A percentile compares a stretch with the other conserved stretches of the same genome.
Conservation (phyloP, 305 asterid species). For the Rubia tinctorum region DNA sequence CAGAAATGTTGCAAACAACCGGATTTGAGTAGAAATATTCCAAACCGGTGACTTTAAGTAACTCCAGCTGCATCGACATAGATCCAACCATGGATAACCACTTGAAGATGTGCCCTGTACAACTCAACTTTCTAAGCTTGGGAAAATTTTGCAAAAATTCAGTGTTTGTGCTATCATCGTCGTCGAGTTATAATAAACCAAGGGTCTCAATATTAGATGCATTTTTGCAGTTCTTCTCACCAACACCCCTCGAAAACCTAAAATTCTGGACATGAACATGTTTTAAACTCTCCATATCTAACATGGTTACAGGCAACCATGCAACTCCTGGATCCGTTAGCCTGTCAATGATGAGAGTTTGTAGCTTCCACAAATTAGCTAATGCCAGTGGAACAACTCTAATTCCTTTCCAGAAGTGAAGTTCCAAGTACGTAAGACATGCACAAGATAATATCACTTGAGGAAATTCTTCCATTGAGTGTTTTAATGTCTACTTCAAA, state of each 20-base stretch:
- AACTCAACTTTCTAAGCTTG: no score
- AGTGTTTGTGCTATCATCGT: not conserved
- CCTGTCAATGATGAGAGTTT: not conserved
- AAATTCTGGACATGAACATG: not conserved
- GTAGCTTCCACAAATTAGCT: not conserved
- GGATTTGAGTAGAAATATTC: no score
- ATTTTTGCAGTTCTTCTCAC: no score
- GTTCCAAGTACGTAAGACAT: conserved; percentile 1
- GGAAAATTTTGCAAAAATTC: not conserved
- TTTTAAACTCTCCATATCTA: conserved; percentile 1
- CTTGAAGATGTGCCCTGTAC: no score
- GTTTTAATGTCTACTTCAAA: not conserved
- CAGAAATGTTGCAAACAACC: not conserved
- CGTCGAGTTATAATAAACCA: not conserved
- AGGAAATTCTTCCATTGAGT: not conserved
- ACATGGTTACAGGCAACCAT: not conserved
- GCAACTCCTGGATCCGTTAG: not conserved
- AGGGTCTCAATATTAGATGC: not conserved
- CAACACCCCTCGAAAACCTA: not conserved
- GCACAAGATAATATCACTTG: not conserved
- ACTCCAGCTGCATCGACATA: not conserved
- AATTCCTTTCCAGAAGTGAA: not conserved
- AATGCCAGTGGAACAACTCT: not conserved
- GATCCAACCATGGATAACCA: no score
- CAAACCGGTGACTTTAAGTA: not conserved